A percentile compares a stretch with the other conserved stretches of the same genome.
phyloP scores from a whole-genome alignment of 2,329 filamentous ascomycete species.

The Exophiala bonariae region DNA sequence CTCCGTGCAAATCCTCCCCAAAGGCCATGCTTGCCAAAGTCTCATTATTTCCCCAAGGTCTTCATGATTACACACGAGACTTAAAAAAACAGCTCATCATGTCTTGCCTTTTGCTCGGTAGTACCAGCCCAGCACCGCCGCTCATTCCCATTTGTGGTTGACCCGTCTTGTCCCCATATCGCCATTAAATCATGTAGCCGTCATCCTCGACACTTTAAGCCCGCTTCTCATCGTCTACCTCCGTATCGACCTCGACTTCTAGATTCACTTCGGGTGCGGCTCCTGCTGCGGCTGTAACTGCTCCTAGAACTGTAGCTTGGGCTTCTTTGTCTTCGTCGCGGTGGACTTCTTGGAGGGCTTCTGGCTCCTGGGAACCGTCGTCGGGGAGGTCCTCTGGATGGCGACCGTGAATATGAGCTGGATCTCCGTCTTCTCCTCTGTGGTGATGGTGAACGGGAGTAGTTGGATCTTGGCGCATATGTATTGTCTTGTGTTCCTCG shows the following conservation, averaged over 20 bases:
- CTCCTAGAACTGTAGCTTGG: constrained; percentile 65
- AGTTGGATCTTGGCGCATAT: constrained; percentile 60
- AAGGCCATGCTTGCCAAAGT: too few species aligned
- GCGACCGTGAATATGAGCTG: constrained; percentile 36
- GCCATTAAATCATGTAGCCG: too few species aligned
- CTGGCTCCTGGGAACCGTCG: constrained; percentile 36
- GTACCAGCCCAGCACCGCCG: too few species aligned
- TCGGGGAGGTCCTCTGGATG: constrained; percentile 43
- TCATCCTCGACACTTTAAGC: too few species aligned
- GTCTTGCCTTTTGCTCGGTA: too few species aligned
- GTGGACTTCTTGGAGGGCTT: constrained; percentile 39
- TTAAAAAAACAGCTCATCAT: too few species aligned
- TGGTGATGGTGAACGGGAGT: constrained; percentile 40
- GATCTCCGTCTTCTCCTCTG: constrained; percentile 39
- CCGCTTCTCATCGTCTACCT: constrained; percentile 25
- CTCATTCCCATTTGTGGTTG: too few species aligned
- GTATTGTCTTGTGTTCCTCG: constrained; percentile 38
- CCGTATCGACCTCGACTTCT: constrained; percentile 47
- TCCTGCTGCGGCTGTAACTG: constrained; percentile 54
- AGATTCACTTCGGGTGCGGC: constrained; percentile 52
- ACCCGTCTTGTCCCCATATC: too few species aligned
- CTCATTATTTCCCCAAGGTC: too few species aligned
- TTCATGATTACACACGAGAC: too few species aligned
- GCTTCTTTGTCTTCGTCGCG: constrained; percentile 53
- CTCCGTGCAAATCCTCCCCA: too few species aligned